phyloP scores from a whole-genome alignment of 306 rosid species.

The Cicer cuneatum region DNA sequence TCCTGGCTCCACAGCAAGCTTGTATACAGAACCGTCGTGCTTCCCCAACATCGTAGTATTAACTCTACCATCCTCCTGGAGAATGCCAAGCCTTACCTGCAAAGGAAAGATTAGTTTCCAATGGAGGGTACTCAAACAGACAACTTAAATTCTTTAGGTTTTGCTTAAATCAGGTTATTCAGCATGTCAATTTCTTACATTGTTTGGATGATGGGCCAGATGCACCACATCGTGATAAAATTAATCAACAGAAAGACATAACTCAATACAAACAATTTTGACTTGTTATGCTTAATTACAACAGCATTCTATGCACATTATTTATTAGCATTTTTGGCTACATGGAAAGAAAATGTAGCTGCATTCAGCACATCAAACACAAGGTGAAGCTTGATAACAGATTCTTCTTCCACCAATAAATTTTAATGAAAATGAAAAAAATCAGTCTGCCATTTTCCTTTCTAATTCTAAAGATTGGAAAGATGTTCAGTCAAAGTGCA shows the following conservation, averaged over 20 bases:
- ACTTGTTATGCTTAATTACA: constrained; percentile 23
- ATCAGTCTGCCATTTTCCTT: constrained; percentile 4
- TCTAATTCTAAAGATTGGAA: constrained; percentile 23
- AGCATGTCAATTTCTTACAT: not conserved
- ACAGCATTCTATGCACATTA: constrained; percentile 4
- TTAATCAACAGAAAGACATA: constrained; percentile 27
- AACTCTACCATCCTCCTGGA: constrained; percentile 55
- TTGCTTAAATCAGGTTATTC: not conserved
- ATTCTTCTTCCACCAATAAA: constrained; percentile 21
- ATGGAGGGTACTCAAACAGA: constrained; percentile 33
- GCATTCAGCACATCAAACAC: not conserved
- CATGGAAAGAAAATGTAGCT: constrained; percentile 15
- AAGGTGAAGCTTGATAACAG: not conserved
- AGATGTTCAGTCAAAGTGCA: constrained; percentile 4
- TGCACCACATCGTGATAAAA: constrained; percentile 22
- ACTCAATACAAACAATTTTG: not conserved
- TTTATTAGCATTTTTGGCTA: constrained; percentile 15
- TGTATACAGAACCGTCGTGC: constrained; percentile 59
- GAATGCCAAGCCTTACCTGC: constrained; percentile 66
- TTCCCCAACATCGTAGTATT: constrained; percentile 58
- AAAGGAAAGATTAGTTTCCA: constrained; percentile 15
- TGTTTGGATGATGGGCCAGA: constrained; percentile 15
- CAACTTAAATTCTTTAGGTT: constrained; percentile 4
- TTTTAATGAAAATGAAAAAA: not conserved
- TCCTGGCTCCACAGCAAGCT: constrained; percentile 77